phyloP scores from a whole-genome alignment of 163 green algal genomes.

The Scenedesmus sp. region DNA sequence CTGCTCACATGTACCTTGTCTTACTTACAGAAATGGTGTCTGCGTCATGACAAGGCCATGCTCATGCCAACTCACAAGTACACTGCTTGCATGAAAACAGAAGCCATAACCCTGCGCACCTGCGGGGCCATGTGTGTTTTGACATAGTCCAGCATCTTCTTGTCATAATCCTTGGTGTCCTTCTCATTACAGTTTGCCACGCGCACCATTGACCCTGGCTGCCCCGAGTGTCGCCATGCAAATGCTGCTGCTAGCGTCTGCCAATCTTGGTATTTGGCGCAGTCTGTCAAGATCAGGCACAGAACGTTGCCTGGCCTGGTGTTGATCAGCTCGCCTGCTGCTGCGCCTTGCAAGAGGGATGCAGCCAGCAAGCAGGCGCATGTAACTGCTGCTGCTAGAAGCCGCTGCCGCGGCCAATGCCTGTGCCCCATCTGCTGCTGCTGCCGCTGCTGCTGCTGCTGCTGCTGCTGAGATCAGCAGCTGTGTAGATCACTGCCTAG shows the following conservation, averaged over 20 bases:
- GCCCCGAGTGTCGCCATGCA: conserved; percentile 73
- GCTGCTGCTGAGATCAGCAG: not conserved
- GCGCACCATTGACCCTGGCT: conserved; percentile 80
- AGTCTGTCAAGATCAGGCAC: conserved; percentile 61
- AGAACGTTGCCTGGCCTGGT: conserved; percentile 38
- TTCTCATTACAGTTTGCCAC: conserved; percentile 86
- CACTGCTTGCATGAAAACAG: no score
- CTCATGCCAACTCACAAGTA: no score
- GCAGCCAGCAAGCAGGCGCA: not conserved
- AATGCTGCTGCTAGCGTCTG: conserved; percentile 78
- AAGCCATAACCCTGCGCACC: not conserved
- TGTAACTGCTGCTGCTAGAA: conserved; percentile 9
- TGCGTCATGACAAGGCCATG: no score
- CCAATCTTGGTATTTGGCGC: conserved; percentile 72
- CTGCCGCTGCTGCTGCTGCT: not conserved
- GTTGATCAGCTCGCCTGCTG: conserved; percentile 41
- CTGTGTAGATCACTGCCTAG: not conserved
- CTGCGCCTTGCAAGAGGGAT: not conserved
- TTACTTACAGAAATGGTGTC: no score
- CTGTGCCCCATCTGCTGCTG: not conserved
- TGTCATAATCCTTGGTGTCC: conserved; percentile 64
- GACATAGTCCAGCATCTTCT: conserved; percentile 67
- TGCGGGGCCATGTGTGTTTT: conserved; percentile 78
- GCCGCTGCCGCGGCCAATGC: not conserved
- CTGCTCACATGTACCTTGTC: no score